These are phyloP conservation scores for Cicer pinnatifidum DNA, from an alignment of 306 rosid genomes.

Conservation along the genomic window DNA sequence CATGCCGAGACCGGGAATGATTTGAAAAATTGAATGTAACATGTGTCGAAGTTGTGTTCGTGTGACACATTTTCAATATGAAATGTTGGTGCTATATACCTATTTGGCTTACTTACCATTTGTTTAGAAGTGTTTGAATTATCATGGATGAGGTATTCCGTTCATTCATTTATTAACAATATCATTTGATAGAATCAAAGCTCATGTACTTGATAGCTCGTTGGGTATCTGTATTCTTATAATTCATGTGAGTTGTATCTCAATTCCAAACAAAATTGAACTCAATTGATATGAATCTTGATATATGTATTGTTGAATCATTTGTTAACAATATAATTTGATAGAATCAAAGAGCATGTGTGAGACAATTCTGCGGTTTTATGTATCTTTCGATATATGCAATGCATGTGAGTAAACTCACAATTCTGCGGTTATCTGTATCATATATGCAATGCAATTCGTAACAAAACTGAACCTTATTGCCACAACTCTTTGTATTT, in stretches of 20 bases:
- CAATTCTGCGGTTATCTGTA: neutral
- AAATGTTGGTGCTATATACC: neutral
- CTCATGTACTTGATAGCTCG: no score
- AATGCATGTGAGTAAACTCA: neutral
- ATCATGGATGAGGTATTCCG: neutral
- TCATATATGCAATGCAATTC: neutral
- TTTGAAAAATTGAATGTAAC: neutral
- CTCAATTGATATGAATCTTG: neutral
- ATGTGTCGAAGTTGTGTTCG: neutral
- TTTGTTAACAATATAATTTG: neutral
- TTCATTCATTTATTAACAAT: no score
- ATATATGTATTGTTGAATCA: neutral
- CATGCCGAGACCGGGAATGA: neutral
- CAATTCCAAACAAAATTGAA: neutral
- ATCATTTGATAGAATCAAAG: no score
- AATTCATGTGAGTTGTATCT: neutral
- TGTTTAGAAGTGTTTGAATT: neutral
- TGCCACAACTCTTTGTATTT: neutral
- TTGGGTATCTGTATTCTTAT: no score
- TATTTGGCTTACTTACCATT: neutral
- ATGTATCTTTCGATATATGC: neutral
- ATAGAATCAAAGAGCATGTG: neutral
- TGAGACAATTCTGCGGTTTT: neutral
- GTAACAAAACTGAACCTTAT: neutral
- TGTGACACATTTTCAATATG: neutral